Base-by-base conservation (phyloP, 139 green algal species). In the Chlorella sorokiniana region DNA sequence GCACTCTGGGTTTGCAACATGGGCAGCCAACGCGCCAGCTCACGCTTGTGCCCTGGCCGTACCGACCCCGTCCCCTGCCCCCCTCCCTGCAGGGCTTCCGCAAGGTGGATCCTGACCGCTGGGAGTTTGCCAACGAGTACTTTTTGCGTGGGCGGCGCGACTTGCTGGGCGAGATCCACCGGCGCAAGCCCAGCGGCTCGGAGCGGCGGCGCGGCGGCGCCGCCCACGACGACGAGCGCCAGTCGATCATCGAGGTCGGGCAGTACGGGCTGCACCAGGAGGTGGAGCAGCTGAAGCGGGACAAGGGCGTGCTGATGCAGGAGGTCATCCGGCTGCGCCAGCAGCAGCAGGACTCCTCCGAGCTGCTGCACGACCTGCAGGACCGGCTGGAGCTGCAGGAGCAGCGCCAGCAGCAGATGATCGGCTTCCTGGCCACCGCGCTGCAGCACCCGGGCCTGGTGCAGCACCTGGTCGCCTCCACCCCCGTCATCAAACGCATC, bases 71-170 rank as follows among this genome's bases (percentile, higher is more conserved):
- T 31, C 44, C 29, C n/a, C 14, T 23, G 8, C 11, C 52, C 22
- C 25, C 35, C 48, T 48, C 25, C 37, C n/a, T 67, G 48, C 87
- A 97, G 91, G 94, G 96, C 54, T 99, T 99, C 82, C 88, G 95
- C 20, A 99, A 99, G 78, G 89, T 97, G 14, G 93, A 99, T 80
- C 95, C 96, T 23, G 96, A 99, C 86, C 88, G 92, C 5, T 99
- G 95, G 95, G 93, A 99, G 91, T 99, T 99, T 90, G 89, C 94
- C n/a, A 98, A 99, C 67, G 93, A 98, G 62, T 84, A 93, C 75
- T 99, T 99, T 69, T 54, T 96, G 1, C 82, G 91, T 2, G 93
- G 89, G 35, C 77, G 83, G 5, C 85, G 87, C 10, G 93, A 98
- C 52, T 86, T 95, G 76, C 90, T 98, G 64, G 75, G 68, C 10